Evolutionary conservation across 2,329 filamentous ascomycete genomes (phyloP), one percentile per base, ranked within the genome.

Genomic region (Didymella exigua): DNA sequence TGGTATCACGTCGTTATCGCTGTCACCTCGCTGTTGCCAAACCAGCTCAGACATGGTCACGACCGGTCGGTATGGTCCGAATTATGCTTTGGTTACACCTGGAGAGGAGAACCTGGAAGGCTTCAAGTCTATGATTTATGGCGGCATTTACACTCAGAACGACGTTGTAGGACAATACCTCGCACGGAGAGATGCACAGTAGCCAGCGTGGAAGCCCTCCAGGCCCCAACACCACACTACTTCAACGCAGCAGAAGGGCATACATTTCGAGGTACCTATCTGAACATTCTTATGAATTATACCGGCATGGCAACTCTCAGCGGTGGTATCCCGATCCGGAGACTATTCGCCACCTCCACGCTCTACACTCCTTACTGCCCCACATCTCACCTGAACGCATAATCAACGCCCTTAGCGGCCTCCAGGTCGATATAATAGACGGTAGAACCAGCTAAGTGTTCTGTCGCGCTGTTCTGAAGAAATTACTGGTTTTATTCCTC

Each of bases 401-500:
- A 7, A 24, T 60, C 13, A 58, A 59, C 29, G 46, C 56, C 5
- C 41, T 63, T 1, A 23, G 41, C 1, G 56, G 61, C 1, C 60
- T 36, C 0, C 8, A 24, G 3, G 7, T 67, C 2, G 51, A 66
- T 24, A 65, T 67, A 4, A n/a, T 63, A 6, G 60, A 66, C n/a
- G 46, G 54, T 9, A 51, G 40, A 0, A 60, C 58, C 2, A 38
- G 38, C 2, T 24, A 36, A 1, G 9, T 45, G 0, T 26, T 65
- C 5, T 59, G 54, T 8, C 26, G 48, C 1, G 45, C 40, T 4
- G 55, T 66, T 1, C 54, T 61, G 2, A 66, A 66, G 51, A 65
- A 65, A 40, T 18, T 67, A 19, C 56, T 66, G 7, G 52, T 63
- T 8, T 56, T 67, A 16, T 63, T 66, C 27, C 50, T 66, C 10